phyloP scores from a whole-genome alignment of 2,329 filamentous ascomycete species.

The Colletotrichum shisoi region DNA sequence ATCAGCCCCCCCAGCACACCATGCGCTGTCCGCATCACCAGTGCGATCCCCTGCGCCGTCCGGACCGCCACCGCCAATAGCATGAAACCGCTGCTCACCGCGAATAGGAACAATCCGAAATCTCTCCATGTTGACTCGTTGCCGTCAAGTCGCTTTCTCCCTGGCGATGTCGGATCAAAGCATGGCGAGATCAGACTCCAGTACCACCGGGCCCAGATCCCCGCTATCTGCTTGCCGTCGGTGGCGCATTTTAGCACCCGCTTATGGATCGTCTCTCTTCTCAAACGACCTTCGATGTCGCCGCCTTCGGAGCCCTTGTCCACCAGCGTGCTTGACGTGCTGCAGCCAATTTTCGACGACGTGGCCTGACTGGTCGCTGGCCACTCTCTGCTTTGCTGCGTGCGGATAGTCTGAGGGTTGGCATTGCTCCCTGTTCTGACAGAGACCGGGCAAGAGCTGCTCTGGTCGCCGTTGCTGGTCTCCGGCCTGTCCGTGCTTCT shows the following conservation, averaged over 20 bases:
- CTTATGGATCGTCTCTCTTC: slow-evolving; percentile 17
- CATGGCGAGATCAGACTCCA: slow-evolving; percentile 30
- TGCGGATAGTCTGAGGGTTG: neutral
- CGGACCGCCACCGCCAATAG: slow-evolving; percentile 27
- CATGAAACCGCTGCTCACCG: slow-evolving; percentile 24
- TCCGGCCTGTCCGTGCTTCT: neutral
- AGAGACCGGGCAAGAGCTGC: neutral
- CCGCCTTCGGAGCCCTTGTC: slow-evolving; percentile 33
- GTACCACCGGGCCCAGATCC: slow-evolving; percentile 15
- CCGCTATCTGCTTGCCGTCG: slow-evolving; percentile 29
- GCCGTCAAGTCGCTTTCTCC: slow-evolving; percentile 25
- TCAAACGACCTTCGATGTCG: slow-evolving; percentile 37
- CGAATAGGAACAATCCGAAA: slow-evolving; percentile 12
- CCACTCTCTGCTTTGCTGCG: neutral
- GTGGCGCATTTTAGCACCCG: slow-evolving; percentile 11
- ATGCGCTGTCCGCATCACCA: slow-evolving; percentile 23
- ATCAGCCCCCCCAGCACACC: slow-evolving; percentile 24
- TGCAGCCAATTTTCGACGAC: slow-evolving; percentile 24
- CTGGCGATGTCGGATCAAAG: slow-evolving; percentile 35
- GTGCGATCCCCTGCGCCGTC: slow-evolving; percentile 20
- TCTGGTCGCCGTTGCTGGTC: neutral
- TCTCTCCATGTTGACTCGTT: slow-evolving; percentile 32
- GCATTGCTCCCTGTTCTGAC: neutral
- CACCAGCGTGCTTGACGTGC: slow-evolving; percentile 6
- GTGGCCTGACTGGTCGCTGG: slow-evolving; percentile 1